These are phyloP conservation scores for Chrysopogon serrulatus DNA, from an alignment of 176 grass and related monocot species.

Conservation along the genomic window DNA sequence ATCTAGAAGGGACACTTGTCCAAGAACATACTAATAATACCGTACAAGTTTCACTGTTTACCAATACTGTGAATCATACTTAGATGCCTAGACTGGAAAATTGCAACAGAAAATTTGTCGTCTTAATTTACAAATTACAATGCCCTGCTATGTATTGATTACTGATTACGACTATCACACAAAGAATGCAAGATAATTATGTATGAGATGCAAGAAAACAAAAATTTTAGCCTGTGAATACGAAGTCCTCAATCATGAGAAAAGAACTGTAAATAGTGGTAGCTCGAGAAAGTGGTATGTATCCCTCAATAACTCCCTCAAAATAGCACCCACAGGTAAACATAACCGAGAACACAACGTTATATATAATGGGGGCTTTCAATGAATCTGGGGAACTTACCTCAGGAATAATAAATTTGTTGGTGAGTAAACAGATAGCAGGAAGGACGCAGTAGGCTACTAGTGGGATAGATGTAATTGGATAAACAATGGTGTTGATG, in stretches of 20 bases:
- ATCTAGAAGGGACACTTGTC: not conserved
- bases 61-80: not conserved
- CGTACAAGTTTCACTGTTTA: not conserved
- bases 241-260: not conserved
- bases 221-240: not conserved
- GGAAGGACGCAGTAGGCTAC: constrained; percentile 80
- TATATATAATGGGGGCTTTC: not conserved
- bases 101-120: not conserved
- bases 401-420: constrained; percentile 91
- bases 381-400: constrained; percentile 26
- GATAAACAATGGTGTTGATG: constrained; percentile 91
- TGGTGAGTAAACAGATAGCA: constrained; percentile 83
- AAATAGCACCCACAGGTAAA: not conserved
- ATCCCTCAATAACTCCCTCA: not conserved
- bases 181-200: not conserved
- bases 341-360: not conserved
- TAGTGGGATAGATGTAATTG: constrained; percentile 80
- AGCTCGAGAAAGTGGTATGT: not conserved
- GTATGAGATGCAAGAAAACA: not conserved
- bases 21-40: not conserved
- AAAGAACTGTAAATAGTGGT: not conserved
- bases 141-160: not conserved
- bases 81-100: not conserved
- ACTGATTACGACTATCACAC: not conserved
- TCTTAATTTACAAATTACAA: not conserved